Base-by-base conservation (phyloP, 2,329 filamentous ascomycete species). In the Aspergillus ustus region DNA sequence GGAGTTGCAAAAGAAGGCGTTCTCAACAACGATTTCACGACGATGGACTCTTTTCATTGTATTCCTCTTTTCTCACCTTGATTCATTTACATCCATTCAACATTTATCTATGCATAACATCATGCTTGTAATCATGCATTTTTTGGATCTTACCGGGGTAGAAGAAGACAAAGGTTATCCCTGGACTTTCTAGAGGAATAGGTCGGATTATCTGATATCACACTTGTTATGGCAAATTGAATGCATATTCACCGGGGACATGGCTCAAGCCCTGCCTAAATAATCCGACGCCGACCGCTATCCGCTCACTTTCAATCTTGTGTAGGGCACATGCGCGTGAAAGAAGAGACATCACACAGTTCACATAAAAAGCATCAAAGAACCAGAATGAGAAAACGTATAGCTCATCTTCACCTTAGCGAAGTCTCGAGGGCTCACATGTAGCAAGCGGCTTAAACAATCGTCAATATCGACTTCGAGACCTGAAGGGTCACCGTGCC, bases 21-120 rank as follows among this genome's bases (percentile, higher is more conserved):
- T 72, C 70, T 75, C 72, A 74, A 73, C 73, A 73, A 76, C 75
- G 72, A 73, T 61, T 60, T 68, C 15, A 40, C 15, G 66, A 72
- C 67, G 67, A 69, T 62, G 56, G 37, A 49, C 50, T 25, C 25
- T 25, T 25, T 59, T 52, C 34, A 63, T 64, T 50, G 62, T 56
- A 63, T 59, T 64, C 53, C 59, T 52, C 60, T 20, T 50, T 25
- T 58, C 17, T 31, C 5, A 25, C 28, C n/a, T 7, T 54, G 17
- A 51, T 37, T 46, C 13, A 5, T 53, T 29, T 22, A 51, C 19
- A 48, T 37, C 48, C 49, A 34, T 61, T 58, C 54, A 58, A 61
- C 59, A 61, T 48, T 20, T 19, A 46, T 45, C 31, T 52, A 60
- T 46, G 25, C 44, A 28, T 25, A 25, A 25, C 25, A 5, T n/a